Evolutionary conservation across 768 basidiomycete species (phyloP), one percentile per base, ranked within the genome.

Genomic region (Suillus luteus): DNA sequence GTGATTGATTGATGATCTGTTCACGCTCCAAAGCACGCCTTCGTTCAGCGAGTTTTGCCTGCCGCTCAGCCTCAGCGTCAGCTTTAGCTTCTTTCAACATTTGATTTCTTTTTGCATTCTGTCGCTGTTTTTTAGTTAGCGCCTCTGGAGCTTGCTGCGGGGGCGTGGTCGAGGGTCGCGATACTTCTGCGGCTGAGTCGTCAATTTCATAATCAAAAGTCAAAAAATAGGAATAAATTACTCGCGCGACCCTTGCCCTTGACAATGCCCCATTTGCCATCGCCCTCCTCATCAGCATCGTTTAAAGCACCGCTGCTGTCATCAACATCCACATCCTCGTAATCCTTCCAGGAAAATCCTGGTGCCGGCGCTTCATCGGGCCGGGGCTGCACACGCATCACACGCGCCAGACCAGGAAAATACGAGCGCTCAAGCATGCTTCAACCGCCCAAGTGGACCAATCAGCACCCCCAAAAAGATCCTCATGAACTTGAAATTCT

Each of bases 271-370:
- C 92, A 93, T 19, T 79, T 81, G 2, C 86, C 89, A 59, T 89
- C 91, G 61, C 91, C 91, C 71, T 90, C 91, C 33, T 83, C 86
- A 63, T 86, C 89, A 5, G 84, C 86, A 51, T 86, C 87, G 57
- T 82, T 82, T n/a, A 79, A 81, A 12, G 76, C 81, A 44, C 75
- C 72, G 40, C 66, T 68, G 0, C 71, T 76, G 19, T 70, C 70
- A 59, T 83, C 73, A 22, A 85, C 85, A 59, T 91, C 73, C 24
- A 85, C 85, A 59, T 91, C 88, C 62, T 92, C 91, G 69, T 92
- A 92, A 77, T 92, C 90, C 0, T 77, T 86, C 91, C 88, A 91
- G 0, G 89, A 85, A 72, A 88, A 89, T 0, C 90, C 90, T 7
- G 79, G 74, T 9, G 84, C 86, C 17, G 89, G 87, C 48, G 80